These are phyloP conservation scores for Penicillium simplicissimum DNA, from an alignment of 495 filamentous ascomycete genomes.

Conservation along the genomic window DNA sequence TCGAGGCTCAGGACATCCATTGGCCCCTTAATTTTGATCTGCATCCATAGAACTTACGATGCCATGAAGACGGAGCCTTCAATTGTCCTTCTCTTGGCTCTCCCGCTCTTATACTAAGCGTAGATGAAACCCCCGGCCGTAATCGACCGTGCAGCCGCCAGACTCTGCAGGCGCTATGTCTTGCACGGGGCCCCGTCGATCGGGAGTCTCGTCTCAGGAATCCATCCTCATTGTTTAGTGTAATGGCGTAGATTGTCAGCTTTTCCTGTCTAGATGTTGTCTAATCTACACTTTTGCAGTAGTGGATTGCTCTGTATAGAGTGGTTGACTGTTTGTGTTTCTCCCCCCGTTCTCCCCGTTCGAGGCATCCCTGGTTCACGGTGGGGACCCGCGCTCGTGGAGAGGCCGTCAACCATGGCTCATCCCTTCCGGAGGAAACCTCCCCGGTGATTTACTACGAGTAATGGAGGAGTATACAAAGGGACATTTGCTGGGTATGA, in stretches of 20 bases:
- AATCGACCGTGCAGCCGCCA: slow-evolving; percentile 31
- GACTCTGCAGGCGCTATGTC: slow-evolving; percentile 22
- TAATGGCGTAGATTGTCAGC: neutral
- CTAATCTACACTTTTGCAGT: no score
- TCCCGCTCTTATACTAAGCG: neutral
- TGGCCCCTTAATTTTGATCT: neutral
- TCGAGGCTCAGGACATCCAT: no score
- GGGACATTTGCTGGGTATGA: no score
- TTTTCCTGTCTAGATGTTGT: no score
- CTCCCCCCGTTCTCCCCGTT: neutral
- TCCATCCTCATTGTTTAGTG: slow-evolving; percentile 17
- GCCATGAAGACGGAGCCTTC: no score
- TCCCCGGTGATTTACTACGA: neutral
- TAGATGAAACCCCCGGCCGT: slow-evolving; percentile 7
- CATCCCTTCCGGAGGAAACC: slow-evolving; percentile 13
- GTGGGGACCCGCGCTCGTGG: slow-evolving; percentile 22
- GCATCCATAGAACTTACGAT: neutral
- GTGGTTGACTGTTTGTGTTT: neutral
- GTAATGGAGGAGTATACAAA: neutral
- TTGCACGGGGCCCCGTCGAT: slow-evolving; percentile 26
- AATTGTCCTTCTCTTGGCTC: neutral
- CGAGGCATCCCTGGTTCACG: slow-evolving; percentile 23
- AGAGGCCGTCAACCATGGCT: slow-evolving; percentile 12
- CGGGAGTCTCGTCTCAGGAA: slow-evolving; percentile 12
- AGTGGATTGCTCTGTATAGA: no score